Base-by-base conservation (phyloP, 148 eudicot species). In the Dysphania ambrosioides region DNA sequence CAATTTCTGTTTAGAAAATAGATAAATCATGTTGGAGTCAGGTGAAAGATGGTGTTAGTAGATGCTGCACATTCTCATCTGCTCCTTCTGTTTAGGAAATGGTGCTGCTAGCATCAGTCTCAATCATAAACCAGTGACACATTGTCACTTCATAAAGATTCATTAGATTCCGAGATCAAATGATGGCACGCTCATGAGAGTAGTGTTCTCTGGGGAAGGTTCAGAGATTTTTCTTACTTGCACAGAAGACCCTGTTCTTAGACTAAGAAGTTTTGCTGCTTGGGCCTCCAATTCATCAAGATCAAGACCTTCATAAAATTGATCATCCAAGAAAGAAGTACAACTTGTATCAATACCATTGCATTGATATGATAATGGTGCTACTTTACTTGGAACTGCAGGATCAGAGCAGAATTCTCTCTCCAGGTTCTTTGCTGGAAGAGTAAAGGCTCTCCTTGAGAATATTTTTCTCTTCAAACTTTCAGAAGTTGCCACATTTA, bases 251-350 rank as follows among this genome's bases (percentile, higher is more conserved):
- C 80, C 79, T 53, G 83, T 76, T 79, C 81, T 91, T 65, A 81
- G 77, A 58, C 80, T 72, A 0, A 94, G 83, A 65, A 83, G 77
- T 73, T 84, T 85, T 8, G 93, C 70, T 67, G 98, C 98, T 72
- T 91, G 88, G 38, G 87, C 90, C 79, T 94, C 98, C 70, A 94
- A 44, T 66, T 90, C 96, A 78, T 94, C 97, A 73, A 94, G 87
- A 85, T 94, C 97, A 68, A 94, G 83, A 31, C 88, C 87, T 66
- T 85, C 89, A 18, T 78, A 94, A 73, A 94, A 94, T 72, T 78
- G 79, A 72, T 94, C 98, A 78, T 94, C 97, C 27, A 82, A 85
- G 67, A 84, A 82, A 27, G 71, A 65, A 77, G 77, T 78, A 21
- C 56, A 78, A 38, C 70, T 58, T 34, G 77, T 73, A 70, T 83